phyloP scores from a whole-genome alignment of 441 rosid genomes.

The Adansonia madagascariensis region DNA sequence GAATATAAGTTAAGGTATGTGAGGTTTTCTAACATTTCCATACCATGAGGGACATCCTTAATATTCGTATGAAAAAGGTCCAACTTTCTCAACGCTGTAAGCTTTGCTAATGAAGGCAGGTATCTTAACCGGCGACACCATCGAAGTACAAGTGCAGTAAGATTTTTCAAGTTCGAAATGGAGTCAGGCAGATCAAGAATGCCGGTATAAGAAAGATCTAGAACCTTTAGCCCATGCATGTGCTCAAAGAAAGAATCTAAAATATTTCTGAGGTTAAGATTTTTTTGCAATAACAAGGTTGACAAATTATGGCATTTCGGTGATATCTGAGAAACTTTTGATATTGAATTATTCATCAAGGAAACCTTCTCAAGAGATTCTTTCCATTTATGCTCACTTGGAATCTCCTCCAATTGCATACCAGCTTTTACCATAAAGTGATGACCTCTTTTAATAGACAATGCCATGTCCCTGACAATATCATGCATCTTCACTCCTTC shows the following conservation, averaged over 20 bases:
- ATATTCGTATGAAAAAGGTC: not conserved
- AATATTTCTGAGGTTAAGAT: not conserved
- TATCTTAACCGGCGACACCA: not conserved
- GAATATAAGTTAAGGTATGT: slow-evolving; percentile 8
- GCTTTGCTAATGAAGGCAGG: not conserved
- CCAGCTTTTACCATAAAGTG: slow-evolving; percentile 12
- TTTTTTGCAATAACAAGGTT: slow-evolving; percentile 8
- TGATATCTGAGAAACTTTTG: not conserved
- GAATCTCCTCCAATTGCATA: not conserved
- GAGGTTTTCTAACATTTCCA: slow-evolving; percentile 14
- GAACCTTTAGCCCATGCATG: not conserved
- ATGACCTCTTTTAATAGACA: not conserved
- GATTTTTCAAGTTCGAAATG: not conserved
- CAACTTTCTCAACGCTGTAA: not conserved
- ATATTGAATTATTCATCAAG: slow-evolving; percentile 40
- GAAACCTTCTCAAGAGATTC: slow-evolving; percentile 23
- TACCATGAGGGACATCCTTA: not conserved
- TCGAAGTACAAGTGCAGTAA: slow-evolving; percentile 5
- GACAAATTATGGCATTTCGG: slow-evolving; percentile 17
- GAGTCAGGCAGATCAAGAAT: not conserved
- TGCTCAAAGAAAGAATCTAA: slow-evolving; percentile 3
- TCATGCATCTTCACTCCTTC: slow-evolving; percentile 9
- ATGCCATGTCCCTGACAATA: slow-evolving; percentile 6
- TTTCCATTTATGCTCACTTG: slow-evolving; percentile 12
- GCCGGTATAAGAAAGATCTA: slow-evolving; percentile 9